Percentiles rank a stretch among this genome's conserved stretches.
Evolutionary conservation across 139 green algal genomes (phyloP).

Genomic region (Chlorella sp.): DNA sequence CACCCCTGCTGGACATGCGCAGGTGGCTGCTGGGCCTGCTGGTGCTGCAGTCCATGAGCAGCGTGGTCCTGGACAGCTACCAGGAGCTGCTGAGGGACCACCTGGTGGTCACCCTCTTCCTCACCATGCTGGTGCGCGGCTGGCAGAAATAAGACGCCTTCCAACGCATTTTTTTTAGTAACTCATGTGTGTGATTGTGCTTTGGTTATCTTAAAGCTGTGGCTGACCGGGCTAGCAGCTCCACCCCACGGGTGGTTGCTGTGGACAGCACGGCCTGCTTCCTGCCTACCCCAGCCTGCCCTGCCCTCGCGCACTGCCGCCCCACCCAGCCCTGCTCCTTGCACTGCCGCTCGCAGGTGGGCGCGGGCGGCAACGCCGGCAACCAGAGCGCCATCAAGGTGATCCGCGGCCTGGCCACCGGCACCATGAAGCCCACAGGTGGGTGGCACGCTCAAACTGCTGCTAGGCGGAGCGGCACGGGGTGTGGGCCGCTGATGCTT

Average conservation of each 20-base stretch:
- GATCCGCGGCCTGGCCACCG: slow-evolving; percentile 80
- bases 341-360: slow-evolving; percentile 8
- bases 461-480: too few relatives aligned
- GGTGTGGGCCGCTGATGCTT: too few relatives aligned
- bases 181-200: too few relatives aligned
- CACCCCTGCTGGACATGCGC: not conserved
- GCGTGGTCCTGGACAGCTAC: slow-evolving; percentile 85
- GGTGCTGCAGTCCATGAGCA: slow-evolving; percentile 79
- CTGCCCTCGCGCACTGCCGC: too few relatives aligned
- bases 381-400: slow-evolving; percentile 95
- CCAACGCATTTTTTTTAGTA: too few relatives aligned
- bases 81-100: slow-evolving; percentile 76
- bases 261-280: too few relatives aligned
- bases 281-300: too few relatives aligned
- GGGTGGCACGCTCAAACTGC: not conserved
- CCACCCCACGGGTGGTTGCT: too few relatives aligned
- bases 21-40: slow-evolving; percentile 87
- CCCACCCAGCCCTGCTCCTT: too few relatives aligned
- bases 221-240: too few relatives aligned
- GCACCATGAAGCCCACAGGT: slow-evolving; percentile 55
- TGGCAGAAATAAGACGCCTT: too few relatives aligned
- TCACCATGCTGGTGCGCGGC: slow-evolving; percentile 90
- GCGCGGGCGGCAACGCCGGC: slow-evolving; percentile 80
- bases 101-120: slow-evolving; percentile 91
- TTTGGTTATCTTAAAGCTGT: too few relatives aligned